These are phyloP conservation scores for Sporothrix sp. DNA, from an alignment of 2,329 filamentous ascomycete species.

Conservation along the genomic window DNA sequence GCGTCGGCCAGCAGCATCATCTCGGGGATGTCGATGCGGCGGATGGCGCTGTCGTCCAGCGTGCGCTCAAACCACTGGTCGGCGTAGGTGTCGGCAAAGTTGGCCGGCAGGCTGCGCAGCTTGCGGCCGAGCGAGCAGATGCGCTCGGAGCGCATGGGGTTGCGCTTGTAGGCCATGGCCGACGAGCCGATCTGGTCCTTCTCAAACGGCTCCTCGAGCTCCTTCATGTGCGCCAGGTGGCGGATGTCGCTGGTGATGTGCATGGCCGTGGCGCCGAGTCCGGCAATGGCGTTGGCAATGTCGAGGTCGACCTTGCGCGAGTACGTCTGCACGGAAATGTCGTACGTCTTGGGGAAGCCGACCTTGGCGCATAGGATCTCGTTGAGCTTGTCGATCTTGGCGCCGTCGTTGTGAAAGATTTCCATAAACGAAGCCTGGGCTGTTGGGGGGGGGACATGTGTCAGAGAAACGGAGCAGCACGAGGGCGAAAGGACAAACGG, in stretches of 20 bases:
- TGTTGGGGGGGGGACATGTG: neutral
- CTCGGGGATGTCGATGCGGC: constrained; percentile 55
- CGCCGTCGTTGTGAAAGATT: constrained; percentile 38
- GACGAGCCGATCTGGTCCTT: constrained; percentile 64
- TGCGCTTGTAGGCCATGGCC: constrained; percentile 43
- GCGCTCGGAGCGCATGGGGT: constrained; percentile 43
- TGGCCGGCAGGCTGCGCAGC: constrained; percentile 24
- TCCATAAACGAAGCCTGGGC: constrained; percentile 39
- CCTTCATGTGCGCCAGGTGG: constrained; percentile 45
- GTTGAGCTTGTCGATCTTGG: constrained; percentile 46
- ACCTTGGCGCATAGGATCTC: constrained; percentile 44
- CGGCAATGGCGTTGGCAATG: constrained; percentile 70
- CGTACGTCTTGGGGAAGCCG: constrained; percentile 43
- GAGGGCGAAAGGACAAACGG: neutral
- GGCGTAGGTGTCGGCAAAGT: constrained; percentile 56
- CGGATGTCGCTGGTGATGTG: constrained; percentile 63
- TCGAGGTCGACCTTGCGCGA: constrained; percentile 68
- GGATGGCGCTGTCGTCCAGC: constrained; percentile 66
- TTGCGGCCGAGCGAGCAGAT: constrained; percentile 35
- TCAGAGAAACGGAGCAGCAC: neutral
- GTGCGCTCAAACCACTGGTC: constrained; percentile 67
- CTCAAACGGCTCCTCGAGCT: constrained; percentile 78
- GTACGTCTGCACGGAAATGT: constrained; percentile 56
- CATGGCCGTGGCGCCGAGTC: constrained; percentile 68
- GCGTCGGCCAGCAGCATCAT: constrained; percentile 59